Evolutionary conservation across 1,139 yeast species (phyloP).

Genomic region (Yamadazyma sp.): DNA sequence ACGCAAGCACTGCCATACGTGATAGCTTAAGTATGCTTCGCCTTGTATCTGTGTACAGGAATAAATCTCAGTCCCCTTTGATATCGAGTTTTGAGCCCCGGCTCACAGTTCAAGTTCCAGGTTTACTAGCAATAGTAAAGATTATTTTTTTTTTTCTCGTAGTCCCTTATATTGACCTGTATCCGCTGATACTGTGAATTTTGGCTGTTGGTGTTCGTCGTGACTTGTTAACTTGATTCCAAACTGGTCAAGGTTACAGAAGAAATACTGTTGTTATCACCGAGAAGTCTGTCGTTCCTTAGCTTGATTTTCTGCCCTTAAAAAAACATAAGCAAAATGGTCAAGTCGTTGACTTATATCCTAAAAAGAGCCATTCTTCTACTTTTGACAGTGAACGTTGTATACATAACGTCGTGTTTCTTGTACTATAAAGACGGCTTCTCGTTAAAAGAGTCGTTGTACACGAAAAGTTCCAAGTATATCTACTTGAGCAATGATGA

Average conservation of each 20-base stretch:
- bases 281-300: not conserved
- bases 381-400: constrained; percentile 8
- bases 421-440: constrained; percentile 12
- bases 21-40: too few species aligned
- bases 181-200: too few species aligned
- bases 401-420: constrained; percentile 12
- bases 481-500: constrained; percentile 11
- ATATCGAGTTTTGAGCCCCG: not conserved
- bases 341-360: constrained; percentile 6
- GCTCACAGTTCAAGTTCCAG: not conserved
- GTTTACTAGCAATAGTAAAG: not conserved
- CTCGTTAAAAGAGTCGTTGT: constrained; percentile 8
- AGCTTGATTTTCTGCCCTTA: not conserved
- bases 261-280: too few species aligned
- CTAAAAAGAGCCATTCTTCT: constrained; percentile 9
- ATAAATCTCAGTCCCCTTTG: too few species aligned
- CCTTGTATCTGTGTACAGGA: too few species aligned
- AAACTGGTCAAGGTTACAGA: too few species aligned
- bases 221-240: not conserved
- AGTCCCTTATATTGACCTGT: too few species aligned
- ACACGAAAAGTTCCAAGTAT: constrained; percentile 4
- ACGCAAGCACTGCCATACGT: too few species aligned
- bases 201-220: too few species aligned
- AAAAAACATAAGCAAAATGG: constrained; percentile 3
- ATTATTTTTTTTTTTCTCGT: not conserved